These are phyloP conservation scores for Rhododendron williamsianum DNA, from an alignment of 148 eudicot genomes.

Conservation along the genomic window DNA sequence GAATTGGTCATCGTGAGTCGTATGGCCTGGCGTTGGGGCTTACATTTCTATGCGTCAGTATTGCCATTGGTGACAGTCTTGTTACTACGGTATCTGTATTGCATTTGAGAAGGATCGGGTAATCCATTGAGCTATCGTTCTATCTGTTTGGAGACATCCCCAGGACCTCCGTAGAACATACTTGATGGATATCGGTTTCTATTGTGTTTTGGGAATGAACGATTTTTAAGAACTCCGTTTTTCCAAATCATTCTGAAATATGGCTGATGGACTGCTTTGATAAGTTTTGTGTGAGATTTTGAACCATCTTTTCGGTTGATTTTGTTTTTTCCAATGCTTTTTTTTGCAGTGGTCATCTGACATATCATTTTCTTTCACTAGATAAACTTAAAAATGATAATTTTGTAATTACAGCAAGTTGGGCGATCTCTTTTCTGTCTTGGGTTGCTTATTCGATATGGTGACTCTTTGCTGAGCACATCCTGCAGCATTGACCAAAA, in stretches of 20 bases:
- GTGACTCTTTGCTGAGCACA: slow-evolving; percentile 47
- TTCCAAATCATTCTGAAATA: neutral
- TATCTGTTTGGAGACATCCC: neutral
- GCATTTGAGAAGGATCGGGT: neutral
- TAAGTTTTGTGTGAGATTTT: neutral
- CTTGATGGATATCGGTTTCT: neutral
- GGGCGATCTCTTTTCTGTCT: slow-evolving; percentile 93
- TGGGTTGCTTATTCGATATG: slow-evolving; percentile 92
- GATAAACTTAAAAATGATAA: neutral
- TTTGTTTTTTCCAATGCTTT: neutral
- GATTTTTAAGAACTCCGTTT: neutral
- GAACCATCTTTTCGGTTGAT: neutral
- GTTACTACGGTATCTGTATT: neutral
- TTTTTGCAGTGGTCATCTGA: neutral
- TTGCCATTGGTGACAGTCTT: neutral
- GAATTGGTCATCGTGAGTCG: neutral
- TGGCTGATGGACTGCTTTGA: neutral
- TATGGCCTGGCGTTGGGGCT: neutral
- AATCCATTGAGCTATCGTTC: neutral
- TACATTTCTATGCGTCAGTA: neutral
- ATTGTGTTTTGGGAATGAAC: neutral
- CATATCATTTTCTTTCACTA: neutral
- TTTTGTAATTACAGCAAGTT: slow-evolving; percentile 58
- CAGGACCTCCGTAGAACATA: neutral
- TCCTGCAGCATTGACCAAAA: slow-evolving; percentile 32